Base-by-base conservation (phyloP, 2,329 filamentous ascomycete species). In the Ophiostoma perfectum region DNA sequence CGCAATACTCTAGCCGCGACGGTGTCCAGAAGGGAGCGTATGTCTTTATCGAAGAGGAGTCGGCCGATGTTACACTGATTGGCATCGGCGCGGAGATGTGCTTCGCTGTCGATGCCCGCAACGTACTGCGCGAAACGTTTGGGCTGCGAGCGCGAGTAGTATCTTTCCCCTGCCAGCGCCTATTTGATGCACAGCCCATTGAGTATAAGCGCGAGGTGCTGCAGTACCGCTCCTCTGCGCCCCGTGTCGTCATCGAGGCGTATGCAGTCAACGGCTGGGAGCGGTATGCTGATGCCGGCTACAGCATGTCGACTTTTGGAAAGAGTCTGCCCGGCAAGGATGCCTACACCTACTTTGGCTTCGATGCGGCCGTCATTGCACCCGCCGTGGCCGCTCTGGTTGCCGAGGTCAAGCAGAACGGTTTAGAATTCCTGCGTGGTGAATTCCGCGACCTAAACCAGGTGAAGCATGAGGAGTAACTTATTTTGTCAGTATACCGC, bases 211-310 rank as follows among this genome's bases (percentile, higher is more conserved):
- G 79, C 2, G 72, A 76, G 0, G 78, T 81, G 2, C 75, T 86
- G 58, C 74, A 74, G 49, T 62, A 62, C 27, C 55, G 55, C 9
- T 62, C 55, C 12, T 16, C 75, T 76, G 36, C 76, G 79, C 67
- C 72, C 70, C 0, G 14, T 60, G 86, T 62, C 1, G 80, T 83
- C 3, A 79, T 86, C 62, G 83, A 86, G 75, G 79, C 83, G 0
- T 86, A 83, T 72, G 78, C 81, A 2, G 77, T 79, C 0, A 81
- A 82, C 67, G 82, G 83, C 2, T 86, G 84, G 83, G 84, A 85
- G 74, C 74, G 83, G 14, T 86, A 84, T 72, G 83, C 83, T 0
- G 80, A 85, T 73, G 84, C 83, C 0, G 82, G 79, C 0, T 76
- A 78, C 64, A 81, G 78, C 62, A 79, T 86, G 77, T 79, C 77